Base-by-base conservation (phyloP, 306 rosid species). In the Lathyrus sativus region DNA sequence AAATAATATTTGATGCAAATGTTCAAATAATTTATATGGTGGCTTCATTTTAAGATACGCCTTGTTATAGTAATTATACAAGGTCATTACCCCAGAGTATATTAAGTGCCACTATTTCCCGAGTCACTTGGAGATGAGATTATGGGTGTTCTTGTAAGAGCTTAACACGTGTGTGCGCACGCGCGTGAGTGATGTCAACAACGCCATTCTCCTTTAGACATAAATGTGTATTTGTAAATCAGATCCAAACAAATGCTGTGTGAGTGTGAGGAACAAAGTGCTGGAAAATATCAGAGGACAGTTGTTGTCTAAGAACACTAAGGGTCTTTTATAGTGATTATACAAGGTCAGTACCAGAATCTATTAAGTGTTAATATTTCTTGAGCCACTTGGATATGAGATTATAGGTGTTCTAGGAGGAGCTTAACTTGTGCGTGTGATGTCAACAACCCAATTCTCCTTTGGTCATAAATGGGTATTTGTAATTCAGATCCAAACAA, bases 251-350 rank as follows among this genome's bases (percentile, higher is more conserved):
- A 53, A 43, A 67, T 41, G 60, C 70, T 60, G 69, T 64, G 61
- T 53, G 51, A 49, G 62, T 42, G 41, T 22, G 8, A 24, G 33
- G 73, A 42, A 24, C 24, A 9, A 37, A 44, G 41, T 65, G 38
- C 68, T 17, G 55, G 60, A 64, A 38, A 65, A 61, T 57, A 72
- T 29, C 42, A 10, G 68, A 55, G 29, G 57, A 31, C 44, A 49
- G 18, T 49, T 71, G 54, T 64, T 65, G 55, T 49, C 73, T 49
- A 24, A 72, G 81, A 77, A 77, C 65, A 59, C 73, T 46, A 15
- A 64, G 81, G 81, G 77, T 48, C 68, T 77, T 24, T 46, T 77
- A 4, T 58, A 17, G 42, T 73, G 39, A 78, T 55, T 73, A 11
- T 48, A 24, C 56, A 39, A 67, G 67, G 57, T 13, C 44, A 35